Percentiles rank a stretch among this genome's conserved stretches.
These are phyloP conservation scores for Raffaelea deltoideospora DNA, from an alignment of 2,329 filamentous ascomycete species.

Conservation along the genomic window DNA sequence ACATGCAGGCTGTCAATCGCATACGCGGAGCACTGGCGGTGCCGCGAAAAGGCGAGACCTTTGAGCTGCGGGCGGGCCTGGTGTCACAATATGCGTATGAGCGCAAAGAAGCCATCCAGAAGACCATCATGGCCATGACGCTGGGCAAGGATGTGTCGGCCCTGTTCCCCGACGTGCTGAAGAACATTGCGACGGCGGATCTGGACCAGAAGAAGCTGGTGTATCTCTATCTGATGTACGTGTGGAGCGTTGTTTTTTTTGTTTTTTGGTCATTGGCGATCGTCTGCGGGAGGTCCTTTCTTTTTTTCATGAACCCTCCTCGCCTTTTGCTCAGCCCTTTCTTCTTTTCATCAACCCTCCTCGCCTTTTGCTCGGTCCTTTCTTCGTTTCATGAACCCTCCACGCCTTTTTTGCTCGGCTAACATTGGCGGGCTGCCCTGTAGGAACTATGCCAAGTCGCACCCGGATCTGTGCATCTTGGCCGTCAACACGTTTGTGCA, in stretches of 20 bases:
- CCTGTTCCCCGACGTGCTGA: conserved; percentile 91
- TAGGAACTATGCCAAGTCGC: conserved; percentile 98
- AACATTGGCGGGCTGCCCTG: not conserved
- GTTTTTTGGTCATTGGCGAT: too few relatives aligned
- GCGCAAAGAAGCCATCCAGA: conserved; percentile 97
- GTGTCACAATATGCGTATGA: conserved; percentile 99
- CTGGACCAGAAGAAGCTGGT: conserved; percentile 99
- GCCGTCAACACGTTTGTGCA: conserved; percentile 99
- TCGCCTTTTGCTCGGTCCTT: not conserved
- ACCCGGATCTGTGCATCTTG: conserved; percentile 94
- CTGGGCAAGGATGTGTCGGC: conserved; percentile 96
- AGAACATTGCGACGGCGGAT: conserved; percentile 93
- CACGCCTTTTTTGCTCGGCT: not conserved
- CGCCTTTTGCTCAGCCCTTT: too few relatives aligned
- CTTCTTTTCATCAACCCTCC: not conserved
- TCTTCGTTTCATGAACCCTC: not conserved
- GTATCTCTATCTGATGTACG: conserved; percentile 91
- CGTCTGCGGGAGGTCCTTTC: not conserved
- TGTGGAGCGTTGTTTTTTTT: conserved; percentile 7
- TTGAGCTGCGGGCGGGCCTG: conserved; percentile 86
- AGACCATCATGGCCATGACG: conserved; percentile 99
- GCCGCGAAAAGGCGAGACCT: conserved; percentile 94
- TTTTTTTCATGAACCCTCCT: not conserved
- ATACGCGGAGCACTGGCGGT: conserved; percentile 86
- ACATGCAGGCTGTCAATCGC: conserved; percentile 62